Percentiles rank a stretch among this genome's conserved stretches.
Evolutionary conservation across 2,329 filamentous ascomycete genomes (phyloP).

Genomic region (Microcyclospora pomicola): DNA sequence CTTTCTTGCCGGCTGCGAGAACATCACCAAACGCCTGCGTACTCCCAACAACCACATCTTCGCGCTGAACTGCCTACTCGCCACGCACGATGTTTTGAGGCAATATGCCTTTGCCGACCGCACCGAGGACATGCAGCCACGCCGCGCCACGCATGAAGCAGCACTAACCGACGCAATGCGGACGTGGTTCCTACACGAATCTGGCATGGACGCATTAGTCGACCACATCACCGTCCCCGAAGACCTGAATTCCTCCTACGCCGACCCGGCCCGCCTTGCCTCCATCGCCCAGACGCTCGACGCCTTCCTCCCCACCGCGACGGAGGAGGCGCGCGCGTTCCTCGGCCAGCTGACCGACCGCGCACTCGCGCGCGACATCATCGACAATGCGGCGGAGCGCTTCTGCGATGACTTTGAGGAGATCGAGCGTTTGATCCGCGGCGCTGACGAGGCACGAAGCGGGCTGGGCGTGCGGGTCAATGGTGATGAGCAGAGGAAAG

Average conservation of each 20-base stretch:
- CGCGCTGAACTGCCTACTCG: slow-evolving; percentile 55
- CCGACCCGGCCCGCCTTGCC: slow-evolving; percentile 34
- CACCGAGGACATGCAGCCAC: slow-evolving; percentile 14
- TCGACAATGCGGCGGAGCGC: slow-evolving; percentile 64
- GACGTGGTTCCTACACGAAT: slow-evolving; percentile 57
- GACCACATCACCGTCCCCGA: slow-evolving; percentile 19
- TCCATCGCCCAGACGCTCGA: slow-evolving; percentile 65
- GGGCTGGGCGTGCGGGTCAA: slow-evolving; percentile 18
- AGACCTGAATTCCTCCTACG: slow-evolving; percentile 15
- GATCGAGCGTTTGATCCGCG: slow-evolving; percentile 47
- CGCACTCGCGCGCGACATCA: slow-evolving; percentile 57
- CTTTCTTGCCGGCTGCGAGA: slow-evolving; percentile 62
- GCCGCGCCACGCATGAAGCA: slow-evolving; percentile 20
- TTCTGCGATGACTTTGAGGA: slow-evolving; percentile 79
- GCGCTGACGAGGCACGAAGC: slow-evolving; percentile 37
- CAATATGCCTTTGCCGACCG: slow-evolving; percentile 49
- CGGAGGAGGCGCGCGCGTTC: slow-evolving; percentile 82
- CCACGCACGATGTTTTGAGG: slow-evolving; percentile 42
- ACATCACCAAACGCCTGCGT: slow-evolving; percentile 48
- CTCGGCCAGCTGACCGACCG: slow-evolving; percentile 61
- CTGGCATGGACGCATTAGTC: slow-evolving; percentile 45
- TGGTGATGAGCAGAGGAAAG: slow-evolving; percentile 21
- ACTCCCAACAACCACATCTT: slow-evolving; percentile 53
- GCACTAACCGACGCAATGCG: slow-evolving; percentile 45
- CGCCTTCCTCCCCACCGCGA: slow-evolving; percentile 78